Evolutionary conservation across 768 basidiomycete species (phyloP).

Genomic region (Mycena capillaripes): DNA sequence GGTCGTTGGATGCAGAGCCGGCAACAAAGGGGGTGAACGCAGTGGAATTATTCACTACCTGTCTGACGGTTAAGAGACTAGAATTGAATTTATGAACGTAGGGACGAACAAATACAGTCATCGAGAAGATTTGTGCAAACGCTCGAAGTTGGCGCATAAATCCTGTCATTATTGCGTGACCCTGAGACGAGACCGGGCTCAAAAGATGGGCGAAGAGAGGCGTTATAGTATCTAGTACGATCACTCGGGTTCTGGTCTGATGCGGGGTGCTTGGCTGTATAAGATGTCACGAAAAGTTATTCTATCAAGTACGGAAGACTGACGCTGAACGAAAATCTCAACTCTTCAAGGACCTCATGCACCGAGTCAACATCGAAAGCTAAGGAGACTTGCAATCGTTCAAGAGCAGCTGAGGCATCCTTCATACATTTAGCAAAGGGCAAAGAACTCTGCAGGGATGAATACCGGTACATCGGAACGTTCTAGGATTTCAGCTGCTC

Average conservation of each 20-base stretch:
- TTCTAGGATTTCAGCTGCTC: constrained; percentile 55
- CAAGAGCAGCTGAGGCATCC: too few relatives aligned
- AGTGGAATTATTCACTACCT: constrained; percentile 77
- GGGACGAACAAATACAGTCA: constrained; percentile 68
- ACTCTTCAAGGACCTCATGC: constrained; percentile 62
- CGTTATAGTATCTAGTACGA: constrained; percentile 79
- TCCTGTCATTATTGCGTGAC: constrained; percentile 80
- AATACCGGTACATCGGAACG: constrained; percentile 43
- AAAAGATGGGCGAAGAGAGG: constrained; percentile 74
- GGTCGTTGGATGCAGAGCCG: constrained; percentile 36
- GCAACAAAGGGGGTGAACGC: constrained; percentile 23
- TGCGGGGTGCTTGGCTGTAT: constrained; percentile 32
- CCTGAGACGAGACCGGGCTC: constrained; percentile 77
- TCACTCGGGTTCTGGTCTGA: constrained; percentile 50
- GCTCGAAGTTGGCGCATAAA: constrained; percentile 76
- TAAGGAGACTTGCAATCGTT: constrained; percentile 53
- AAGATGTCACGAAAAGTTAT: background rate
- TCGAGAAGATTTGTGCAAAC: constrained; percentile 57
- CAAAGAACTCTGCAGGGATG: too few relatives aligned
- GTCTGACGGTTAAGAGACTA: background rate
- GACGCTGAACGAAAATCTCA: constrained; percentile 50
- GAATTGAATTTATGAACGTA: background rate
- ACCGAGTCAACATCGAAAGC: constrained; percentile 72
- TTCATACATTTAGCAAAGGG: too few relatives aligned
- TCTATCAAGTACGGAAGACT: constrained; percentile 30